Base-by-base conservation (phyloP, 2,329 filamentous ascomycete genomes). In the Diaporthe caulivora region DNA sequence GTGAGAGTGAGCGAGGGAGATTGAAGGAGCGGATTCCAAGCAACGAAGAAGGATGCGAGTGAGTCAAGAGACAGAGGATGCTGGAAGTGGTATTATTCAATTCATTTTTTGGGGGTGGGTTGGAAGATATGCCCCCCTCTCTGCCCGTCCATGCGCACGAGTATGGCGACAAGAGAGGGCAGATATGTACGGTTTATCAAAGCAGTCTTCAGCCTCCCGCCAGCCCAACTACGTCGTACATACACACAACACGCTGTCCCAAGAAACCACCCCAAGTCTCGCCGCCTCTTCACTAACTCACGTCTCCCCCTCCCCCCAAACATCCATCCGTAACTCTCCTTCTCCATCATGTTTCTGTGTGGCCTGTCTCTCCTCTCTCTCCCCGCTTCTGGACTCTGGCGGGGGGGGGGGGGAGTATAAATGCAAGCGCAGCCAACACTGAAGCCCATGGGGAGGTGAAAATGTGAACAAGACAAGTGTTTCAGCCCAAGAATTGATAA, bases 161-260 rank as follows among this genome's bases (percentile, higher is more conserved):
- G n/a, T 53, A 21, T 29, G 31, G 62, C 24, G 2, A 40, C 8
- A 2, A 40, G 34, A 40, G 37, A 40, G n/a, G n/a, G n/a, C n/a
- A 53, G 62, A 67, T 31, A 37, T 8, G 24, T 51, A 40, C 18
- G n/a, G 15, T 53, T 67, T 53, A 67, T 67, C 62, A 67, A 67
- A 67, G 49, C 62, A 67, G 62, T 44, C 47, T 53, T 34, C 62
- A 67, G 62, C 62, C 62, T 40, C 47, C 37, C 62, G 58, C 62
- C 62, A 67, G 47, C 15, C 62, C 62, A 53, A n/a, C 31, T 53
- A 40, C 47, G 62, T 67, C 47, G 31, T 67, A 53, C 44, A 65
- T 29, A 31, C 44, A 31, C 53, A 55, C 53, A 57, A 57, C 62
- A 65, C 55, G 8, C 55, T 49, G 54, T 53, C 29, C 55, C 69